Base-by-base conservation (phyloP, 2,329 filamentous ascomycete genomes). In the Cladosporium sp. region DNA sequence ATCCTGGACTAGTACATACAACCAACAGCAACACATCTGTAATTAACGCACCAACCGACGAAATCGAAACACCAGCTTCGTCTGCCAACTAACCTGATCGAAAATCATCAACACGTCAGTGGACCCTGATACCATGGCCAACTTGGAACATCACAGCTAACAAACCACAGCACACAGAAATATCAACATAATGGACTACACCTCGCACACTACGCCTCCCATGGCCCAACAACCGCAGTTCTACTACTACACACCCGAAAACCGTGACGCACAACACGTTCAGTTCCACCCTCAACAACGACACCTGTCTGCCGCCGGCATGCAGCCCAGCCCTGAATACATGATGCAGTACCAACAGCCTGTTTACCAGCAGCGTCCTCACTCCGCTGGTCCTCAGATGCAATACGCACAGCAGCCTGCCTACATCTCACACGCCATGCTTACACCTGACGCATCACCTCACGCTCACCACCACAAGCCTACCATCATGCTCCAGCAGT, bases 171-270 rank as follows among this genome's bases (percentile, higher is more conserved):
- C 49, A 57, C 58, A 63, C 61, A 57, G 34, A 28, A 62, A 62
- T 21, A 52, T 38, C 44, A 62, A 32, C 38, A 67, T 67, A 69
- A 78, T 78, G 76, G 76, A 78, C 62, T 76, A 77, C 72, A 66
- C 75, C 77, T 80, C 66, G 70, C 80, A 72, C 79, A 81, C 79
- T 78, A 85, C 74, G 87, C 75, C 75, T 64, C 74, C 74, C 41
- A 74, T 91, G 84, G 88, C 85, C 68, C 90, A 91, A 80, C 87
- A 91, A 80, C 87, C 89, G 71, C 84, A 91, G 67, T 96, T 93
- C 84, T 93, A 91, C 86, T 95, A 93, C 85, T 96, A 94, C 83
- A 90, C 88, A 74, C 88, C 90, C 71, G 91, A 95, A 28, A 59
- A 60, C 57, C 44, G 64, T 28, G 64, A 59, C 26, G n/a, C 32